Evolutionary conservation across 2,329 filamentous ascomycete species (phyloP), one percentile per base, ranked within the genome.

Genomic region (Diaporthe velutina): DNA sequence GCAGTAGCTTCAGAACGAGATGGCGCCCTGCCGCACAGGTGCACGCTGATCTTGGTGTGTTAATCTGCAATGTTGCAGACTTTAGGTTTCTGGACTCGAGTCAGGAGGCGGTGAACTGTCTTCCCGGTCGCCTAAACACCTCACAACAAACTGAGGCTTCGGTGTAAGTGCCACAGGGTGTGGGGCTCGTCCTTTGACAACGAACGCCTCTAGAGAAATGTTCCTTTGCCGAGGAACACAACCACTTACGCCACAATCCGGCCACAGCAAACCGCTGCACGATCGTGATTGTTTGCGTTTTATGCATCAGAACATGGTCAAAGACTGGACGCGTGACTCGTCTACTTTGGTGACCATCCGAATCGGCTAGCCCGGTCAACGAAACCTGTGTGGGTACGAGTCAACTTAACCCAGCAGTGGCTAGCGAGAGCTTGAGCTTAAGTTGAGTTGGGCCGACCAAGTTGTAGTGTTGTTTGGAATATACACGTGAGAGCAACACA

Each of bases 351-450:
- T 4, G 13, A 5, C 13, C 30, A 17, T 67, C 30, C 28, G 2
- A 25, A 10, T 33, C 45, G 61, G 61, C 30, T 48, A 9, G 42
- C 4, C 61, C 42, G 42, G 42, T 35, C 12, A 25, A 17, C 28
- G 42, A 13, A 66, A n/a, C 42, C 3, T 10, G 40, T 30, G 61
- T 48, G 45, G 61, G 40, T 67, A 12, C 61, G 61, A 67, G 61
- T 67, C 45, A 52, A 67, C 42, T 48, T 28, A 10, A 6, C 28
- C 50, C 61, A n/a, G 7, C 30, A 17, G 10, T 50, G 13, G 30
- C 30, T 67, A 50, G 45, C 42, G 61, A 48, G 61, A 67, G 61
- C 61, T 67, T 67, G 42, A 67, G 61, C 61, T 67, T 35, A 67
- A 67, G 42, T 38, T 67, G 6, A 50, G 42, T 67, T 17, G 35